Evolutionary conservation across 139 green algal genomes (phyloP).

Genomic region (Chlamydomonas sp.): DNA sequence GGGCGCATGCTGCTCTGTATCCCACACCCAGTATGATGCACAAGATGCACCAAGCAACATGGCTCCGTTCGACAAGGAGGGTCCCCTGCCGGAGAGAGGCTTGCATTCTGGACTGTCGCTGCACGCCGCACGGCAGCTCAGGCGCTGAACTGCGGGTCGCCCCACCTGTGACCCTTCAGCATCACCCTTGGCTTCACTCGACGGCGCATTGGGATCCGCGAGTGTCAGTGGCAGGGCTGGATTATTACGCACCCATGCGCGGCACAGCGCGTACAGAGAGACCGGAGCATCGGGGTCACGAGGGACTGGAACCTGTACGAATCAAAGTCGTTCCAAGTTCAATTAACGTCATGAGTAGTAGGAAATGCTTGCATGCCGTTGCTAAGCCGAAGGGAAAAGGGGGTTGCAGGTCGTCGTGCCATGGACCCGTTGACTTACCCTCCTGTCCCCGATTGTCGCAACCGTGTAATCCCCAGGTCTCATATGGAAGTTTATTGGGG

Average conservation of each 20-base stretch:
- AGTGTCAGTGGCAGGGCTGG: background rate
- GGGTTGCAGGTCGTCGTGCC: background rate
- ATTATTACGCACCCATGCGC: conserved; percentile 34
- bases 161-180: too few relatives aligned
- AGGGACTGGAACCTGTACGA: background rate
- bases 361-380: too few relatives aligned
- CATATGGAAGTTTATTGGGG: background rate
- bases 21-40: too few relatives aligned
- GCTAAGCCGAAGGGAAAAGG: background rate
- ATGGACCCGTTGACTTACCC: conserved; percentile 9
- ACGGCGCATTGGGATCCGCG: background rate
- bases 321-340: too few relatives aligned
- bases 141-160: too few relatives aligned
- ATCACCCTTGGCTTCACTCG: background rate
- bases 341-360: too few relatives aligned
- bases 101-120: too few relatives aligned
- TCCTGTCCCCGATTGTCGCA: background rate
- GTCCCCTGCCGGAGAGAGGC: too few relatives aligned
- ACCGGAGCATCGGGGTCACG: background rate
- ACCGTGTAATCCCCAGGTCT: background rate
- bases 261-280: conserved; percentile 33
- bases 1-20: too few relatives aligned
- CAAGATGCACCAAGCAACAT: too few relatives aligned
- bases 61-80: too few relatives aligned
- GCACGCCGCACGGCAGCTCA: too few relatives aligned